Evolutionary conservation across 345 rosid species (phyloP), one percentile per base, ranked within the genome.

Genomic region (Lenwebbia sp.): DNA sequence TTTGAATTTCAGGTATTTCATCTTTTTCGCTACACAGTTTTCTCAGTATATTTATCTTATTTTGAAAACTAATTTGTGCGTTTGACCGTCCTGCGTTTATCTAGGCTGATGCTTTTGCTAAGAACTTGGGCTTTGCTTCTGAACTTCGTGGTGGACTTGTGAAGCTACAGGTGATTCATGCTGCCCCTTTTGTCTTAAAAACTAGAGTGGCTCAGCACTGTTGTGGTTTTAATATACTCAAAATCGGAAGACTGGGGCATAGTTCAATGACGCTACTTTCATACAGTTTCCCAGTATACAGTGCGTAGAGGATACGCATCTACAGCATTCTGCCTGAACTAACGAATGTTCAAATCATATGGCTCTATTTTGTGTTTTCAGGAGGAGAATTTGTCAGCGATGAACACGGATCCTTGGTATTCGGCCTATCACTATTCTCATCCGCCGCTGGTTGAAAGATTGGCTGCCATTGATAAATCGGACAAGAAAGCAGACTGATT

Each of bases 401-500:
- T 98, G 99, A 96, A 98, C 85, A 95, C 99, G 1, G 99, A 96
- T 92, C 99, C 98, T 40, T 95, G 97, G 96, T 96, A 95, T 92
- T 98, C 99, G 4, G 96, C 99, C 8, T 96, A 96, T 90, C 99
- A 98, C 92, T 95, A 98, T 88, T 98, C 99, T 82, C 99, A 95
- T 85, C 99, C 99, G 86, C 98, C 98, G 11, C 95, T 96, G 30
- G 99, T 95, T 1, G 99, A 98, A 91, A 93, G 99, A 89, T 90
- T 98, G 91, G 92, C 94, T 30, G 99, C 97, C 37, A 87, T 98
- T 15, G 98, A 94, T 85, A 92, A 90, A 88, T 83, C 91, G 6
- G 98, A 92, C 83, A 95, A 95, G 84, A 98, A 98, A 93, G 90
- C 86, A 22, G 95, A 95, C 84, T 97, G 90, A 96, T 82, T 22